phyloP scores from a whole-genome alignment of 331 rosid species.

The Pyracantha coccinea region DNA sequence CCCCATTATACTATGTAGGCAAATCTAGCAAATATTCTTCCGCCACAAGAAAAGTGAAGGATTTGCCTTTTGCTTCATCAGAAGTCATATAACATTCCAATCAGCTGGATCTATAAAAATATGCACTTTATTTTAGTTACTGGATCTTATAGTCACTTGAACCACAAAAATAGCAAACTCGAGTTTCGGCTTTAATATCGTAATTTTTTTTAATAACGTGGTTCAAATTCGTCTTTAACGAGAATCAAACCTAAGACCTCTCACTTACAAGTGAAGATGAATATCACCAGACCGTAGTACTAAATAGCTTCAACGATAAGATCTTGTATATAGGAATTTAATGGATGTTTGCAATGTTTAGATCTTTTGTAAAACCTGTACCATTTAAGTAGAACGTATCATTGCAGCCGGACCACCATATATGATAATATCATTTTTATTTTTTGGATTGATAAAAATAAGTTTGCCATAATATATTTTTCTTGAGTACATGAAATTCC shows the following conservation, averaged over 20 bases:
- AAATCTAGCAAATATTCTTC: constrained; percentile 14
- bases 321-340: no score
- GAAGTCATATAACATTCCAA: not conserved
- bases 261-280: no score
- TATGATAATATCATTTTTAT: not conserved
- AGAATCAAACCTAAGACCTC: no score
- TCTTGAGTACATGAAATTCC: not conserved
- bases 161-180: not conserved
- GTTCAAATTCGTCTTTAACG: no score
- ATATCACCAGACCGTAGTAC: no score
- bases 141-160: not conserved
- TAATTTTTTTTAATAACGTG: no score
- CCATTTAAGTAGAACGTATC: no score
- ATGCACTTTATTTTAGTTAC: not conserved
- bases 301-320: no score
- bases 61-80: not conserved
- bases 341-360: no score
- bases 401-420: not conserved
- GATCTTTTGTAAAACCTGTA: not conserved
- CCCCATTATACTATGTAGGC: not conserved
- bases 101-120: not conserved
- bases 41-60: not conserved
- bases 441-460: not conserved
- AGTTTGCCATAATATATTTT: not conserved
- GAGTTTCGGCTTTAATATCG: not conserved